A percentile compares a stretch with the other conserved stretches of the same genome.
Evolutionary conservation across 1,284 basidiomycete species (phyloP).

Genomic region (Ustilago curta): DNA sequence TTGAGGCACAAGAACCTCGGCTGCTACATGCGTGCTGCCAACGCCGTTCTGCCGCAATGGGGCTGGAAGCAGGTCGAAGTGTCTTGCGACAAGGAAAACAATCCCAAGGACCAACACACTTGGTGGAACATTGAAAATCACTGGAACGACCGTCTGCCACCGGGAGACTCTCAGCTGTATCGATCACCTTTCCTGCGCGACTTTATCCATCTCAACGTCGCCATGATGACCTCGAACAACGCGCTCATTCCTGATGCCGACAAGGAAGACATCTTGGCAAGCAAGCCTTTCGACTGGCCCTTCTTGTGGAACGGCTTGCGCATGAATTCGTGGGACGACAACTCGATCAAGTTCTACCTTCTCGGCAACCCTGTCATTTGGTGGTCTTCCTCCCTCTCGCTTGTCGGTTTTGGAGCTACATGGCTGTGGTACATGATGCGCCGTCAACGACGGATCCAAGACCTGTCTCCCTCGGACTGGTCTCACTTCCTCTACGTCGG

Average conservation of each 20-base stretch:
- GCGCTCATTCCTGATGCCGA: conserved; percentile 95
- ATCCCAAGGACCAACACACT: conserved; percentile 84
- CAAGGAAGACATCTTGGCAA: conserved; percentile 96
- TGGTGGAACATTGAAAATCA: conserved; percentile 99
- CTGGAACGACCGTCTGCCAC: conserved; percentile 90
- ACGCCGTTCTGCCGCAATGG: conserved; percentile 92
- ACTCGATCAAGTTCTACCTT: conserved; percentile 90
- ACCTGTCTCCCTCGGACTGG: conserved; percentile 90
- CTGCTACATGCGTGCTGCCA: conserved; percentile 86
- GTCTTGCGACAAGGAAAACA: conserved; percentile 88
- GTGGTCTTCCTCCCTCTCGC: conserved; percentile 82
- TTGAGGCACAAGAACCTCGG: conserved; percentile 79
- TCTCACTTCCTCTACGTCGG: conserved; percentile 92
- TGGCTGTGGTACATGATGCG: conserved; percentile 82
- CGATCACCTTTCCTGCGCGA: conserved; percentile 92
- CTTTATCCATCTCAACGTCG: conserved; percentile 98
- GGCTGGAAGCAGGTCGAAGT: conserved; percentile 99
- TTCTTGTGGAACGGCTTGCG: conserved; percentile 83
- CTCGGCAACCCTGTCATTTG: conserved; percentile 92
- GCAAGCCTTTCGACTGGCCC: conserved; percentile 92
- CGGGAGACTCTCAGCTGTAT: conserved; percentile 85
- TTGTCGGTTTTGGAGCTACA: conserved; percentile 75
- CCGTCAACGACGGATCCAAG: conserved; percentile 86
- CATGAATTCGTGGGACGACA: conserved; percentile 96
- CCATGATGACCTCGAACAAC: conserved; percentile 99